These are phyloP conservation scores for Aspergillus terreus DNA, from an alignment of 2,329 filamentous ascomycete genomes.

Conservation along the genomic window DNA sequence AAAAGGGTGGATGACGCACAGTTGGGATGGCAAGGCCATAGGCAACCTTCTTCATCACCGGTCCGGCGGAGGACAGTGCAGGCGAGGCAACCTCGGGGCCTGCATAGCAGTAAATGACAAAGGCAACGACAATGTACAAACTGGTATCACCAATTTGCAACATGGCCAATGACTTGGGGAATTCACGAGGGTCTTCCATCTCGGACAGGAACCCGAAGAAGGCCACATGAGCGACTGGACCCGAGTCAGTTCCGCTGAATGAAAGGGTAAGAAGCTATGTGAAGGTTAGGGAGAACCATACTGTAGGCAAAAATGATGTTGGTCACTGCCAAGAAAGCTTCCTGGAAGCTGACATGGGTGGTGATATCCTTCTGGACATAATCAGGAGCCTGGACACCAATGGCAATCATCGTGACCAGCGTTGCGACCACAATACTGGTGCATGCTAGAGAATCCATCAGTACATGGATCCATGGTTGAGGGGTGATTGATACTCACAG, in stretches of 20 bases:
- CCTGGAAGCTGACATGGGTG: slow-evolving; percentile 44
- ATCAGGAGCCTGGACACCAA: slow-evolving; percentile 51
- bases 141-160: slow-evolving; percentile 58
- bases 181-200: slow-evolving; percentile 58
- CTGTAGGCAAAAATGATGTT: slow-evolving; percentile 71
- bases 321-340: slow-evolving; percentile 57
- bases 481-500: slow-evolving; percentile 37
- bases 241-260: neutral
- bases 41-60: slow-evolving; percentile 57
- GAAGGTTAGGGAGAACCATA: slow-evolving; percentile 5
- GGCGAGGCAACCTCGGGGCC: slow-evolving; percentile 61
- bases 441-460: slow-evolving; percentile 45
- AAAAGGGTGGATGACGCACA: slow-evolving; percentile 12
- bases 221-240: slow-evolving; percentile 54
- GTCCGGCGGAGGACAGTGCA: slow-evolving; percentile 60
- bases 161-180: slow-evolving; percentile 59
- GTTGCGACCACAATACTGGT: slow-evolving; percentile 61
- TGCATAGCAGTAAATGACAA: slow-evolving; percentile 65
- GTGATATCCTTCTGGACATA: slow-evolving; percentile 33
- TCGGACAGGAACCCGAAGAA: slow-evolving; percentile 66
- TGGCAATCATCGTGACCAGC: slow-evolving; percentile 62
- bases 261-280: too few relatives aligned
- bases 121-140: slow-evolving; percentile 64
- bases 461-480: neutral
- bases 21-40: slow-evolving; percentile 67